A percentile compares a stretch with the other conserved stretches of the same genome.
Evolutionary conservation across 2,329 filamentous ascomycete species (phyloP).

Genomic region (Mollisiaceae sp.): DNA sequence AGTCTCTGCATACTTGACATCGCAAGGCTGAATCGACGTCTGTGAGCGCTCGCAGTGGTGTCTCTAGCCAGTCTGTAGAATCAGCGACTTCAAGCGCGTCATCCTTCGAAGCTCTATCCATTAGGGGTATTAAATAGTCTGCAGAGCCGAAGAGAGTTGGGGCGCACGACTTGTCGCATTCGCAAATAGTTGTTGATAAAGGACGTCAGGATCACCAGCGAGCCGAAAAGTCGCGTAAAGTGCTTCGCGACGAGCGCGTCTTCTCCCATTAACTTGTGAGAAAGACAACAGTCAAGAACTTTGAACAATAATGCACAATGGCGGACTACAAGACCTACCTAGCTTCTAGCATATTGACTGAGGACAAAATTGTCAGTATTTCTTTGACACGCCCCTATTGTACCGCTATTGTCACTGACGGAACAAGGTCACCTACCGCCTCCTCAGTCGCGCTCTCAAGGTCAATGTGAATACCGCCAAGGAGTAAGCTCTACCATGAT

Average conservation of each 20-base stretch:
- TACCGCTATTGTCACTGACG: neutral
- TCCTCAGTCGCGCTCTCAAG: slow-evolving; percentile 80
- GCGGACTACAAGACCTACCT: slow-evolving; percentile 43
- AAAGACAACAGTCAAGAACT: slow-evolving; percentile 22
- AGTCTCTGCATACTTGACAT: slow-evolving; percentile 98
- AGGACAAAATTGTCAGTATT: slow-evolving; percentile 42
- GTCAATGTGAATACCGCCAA: slow-evolving; percentile 89
- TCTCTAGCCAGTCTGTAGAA: slow-evolving; percentile 84
- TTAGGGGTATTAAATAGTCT: slow-evolving; percentile 10
- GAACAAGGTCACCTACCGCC: slow-evolving; percentile 80
- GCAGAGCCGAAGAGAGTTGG: neutral
- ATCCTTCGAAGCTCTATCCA: slow-evolving; percentile 27
- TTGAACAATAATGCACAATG: slow-evolving; percentile 32
- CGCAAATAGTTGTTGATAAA: slow-evolving; percentile 19
- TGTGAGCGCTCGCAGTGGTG: slow-evolving; percentile 68
- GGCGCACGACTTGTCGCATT: slow-evolving; percentile 23
- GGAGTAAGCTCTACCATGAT: slow-evolving; percentile 59
- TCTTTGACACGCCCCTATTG: neutral
- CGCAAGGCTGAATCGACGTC: slow-evolving; percentile 83
- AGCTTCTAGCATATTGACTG: slow-evolving; percentile 42
- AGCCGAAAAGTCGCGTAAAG: slow-evolving; percentile 37
- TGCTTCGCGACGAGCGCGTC: slow-evolving; percentile 31
- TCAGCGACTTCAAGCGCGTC: slow-evolving; percentile 61
- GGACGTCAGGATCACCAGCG: slow-evolving; percentile 3
- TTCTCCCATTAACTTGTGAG: slow-evolving; percentile 14